Percentiles rank a stretch among this genome's conserved stretches.
Conservation (phyloP, 176 grass and related monocot genomes). For the Microstegium vimineum region DNA sequence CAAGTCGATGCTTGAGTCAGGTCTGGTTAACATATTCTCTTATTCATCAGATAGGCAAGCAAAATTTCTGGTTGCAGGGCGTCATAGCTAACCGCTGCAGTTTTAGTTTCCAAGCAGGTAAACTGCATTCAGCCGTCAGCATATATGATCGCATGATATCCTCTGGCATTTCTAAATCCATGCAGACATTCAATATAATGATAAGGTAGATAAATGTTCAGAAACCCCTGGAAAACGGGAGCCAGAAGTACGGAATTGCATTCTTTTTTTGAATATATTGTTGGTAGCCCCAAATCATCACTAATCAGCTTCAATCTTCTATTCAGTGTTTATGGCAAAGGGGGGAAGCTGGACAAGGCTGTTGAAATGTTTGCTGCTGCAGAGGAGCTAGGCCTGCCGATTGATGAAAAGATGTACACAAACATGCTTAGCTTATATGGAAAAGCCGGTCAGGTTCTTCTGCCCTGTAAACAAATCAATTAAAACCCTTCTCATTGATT, state of each 20-base stretch:
- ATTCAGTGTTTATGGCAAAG: slow-evolving; percentile 87
- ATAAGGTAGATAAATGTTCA: slow-evolving; percentile 58
- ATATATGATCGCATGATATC: slow-evolving; percentile 86
- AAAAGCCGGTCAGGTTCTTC: slow-evolving; percentile 56
- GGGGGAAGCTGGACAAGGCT: slow-evolving; percentile 84
- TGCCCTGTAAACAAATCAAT: neutral
- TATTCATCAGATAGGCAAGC: slow-evolving; percentile 6
- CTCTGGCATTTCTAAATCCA: slow-evolving; percentile 48
- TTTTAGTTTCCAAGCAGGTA: slow-evolving; percentile 62
- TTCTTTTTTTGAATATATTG: slow-evolving; percentile 1
- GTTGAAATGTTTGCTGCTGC: slow-evolving; percentile 70
- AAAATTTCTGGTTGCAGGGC: neutral
- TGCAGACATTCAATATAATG: slow-evolving; percentile 90
- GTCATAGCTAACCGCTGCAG: slow-evolving; percentile 17
- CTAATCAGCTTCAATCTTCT: slow-evolving; percentile 29
- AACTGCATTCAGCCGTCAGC: slow-evolving; percentile 62
- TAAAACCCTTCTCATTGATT: neutral
- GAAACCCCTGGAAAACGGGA: neutral
- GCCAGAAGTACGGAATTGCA: neutral
- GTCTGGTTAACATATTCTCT: slow-evolving; percentile 37
- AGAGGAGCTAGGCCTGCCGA: slow-evolving; percentile 39
- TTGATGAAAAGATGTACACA: slow-evolving; percentile 77
- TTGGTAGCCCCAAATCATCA: neutral
- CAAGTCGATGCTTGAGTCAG: slow-evolving; percentile 88
- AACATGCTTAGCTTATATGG: slow-evolving; percentile 92